Base-by-base conservation (phyloP, 2,329 filamentous ascomycete genomes). In the Penicillium palitans region DNA sequence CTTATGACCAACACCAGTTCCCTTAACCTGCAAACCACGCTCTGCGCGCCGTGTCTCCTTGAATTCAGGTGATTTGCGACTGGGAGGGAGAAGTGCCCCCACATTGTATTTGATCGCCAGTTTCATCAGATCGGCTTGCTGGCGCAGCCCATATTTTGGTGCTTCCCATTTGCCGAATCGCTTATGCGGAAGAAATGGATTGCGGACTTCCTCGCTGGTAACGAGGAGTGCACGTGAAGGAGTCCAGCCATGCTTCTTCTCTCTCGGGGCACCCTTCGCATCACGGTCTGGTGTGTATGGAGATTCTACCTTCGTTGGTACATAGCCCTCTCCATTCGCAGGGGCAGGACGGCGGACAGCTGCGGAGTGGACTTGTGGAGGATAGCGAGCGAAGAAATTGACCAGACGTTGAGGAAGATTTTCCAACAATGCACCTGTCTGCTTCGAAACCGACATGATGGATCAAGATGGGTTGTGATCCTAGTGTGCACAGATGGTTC, bases 71-170 rank as follows among this genome's bases (percentile, higher is more conserved):
- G 87, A 87, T 84, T 96, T 96, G 58, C 81, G 81, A 12, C 89
- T 90, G 66, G 84, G 84, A 0, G 93, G 93, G 60, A 97, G 78
- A 66, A 96, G 79, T 62, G 91, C 87, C 74, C 93, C 89, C 4
- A 96, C 88, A 55, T 90, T 90, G 75, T 93, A 84, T 69, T 89
- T 81, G 58, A 84, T 80, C 5, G 95, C 92, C 69, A 98, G 76
- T 78, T 96, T 96, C 68, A 95, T 90, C 25, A 99, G 83, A 68
- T 96, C 90, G 25, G 93, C 93, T 81, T 99, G 95, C 61, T 90
- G 85, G 55, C 95, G 86, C 66, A 96, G 82, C 6, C 91, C 96
- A 79, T 88, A 93, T 57, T 87, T 83, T 0, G 95, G 91, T 63
- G 91, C 85, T 66, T 92, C 88, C 91, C 91, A 96, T 74, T 84